Percentiles rank a stretch among this genome's conserved stretches.
Evolutionary conservation across 768 basidiomycete genomes (phyloP).

Genomic region (Leucocoprinus leucothites): DNA sequence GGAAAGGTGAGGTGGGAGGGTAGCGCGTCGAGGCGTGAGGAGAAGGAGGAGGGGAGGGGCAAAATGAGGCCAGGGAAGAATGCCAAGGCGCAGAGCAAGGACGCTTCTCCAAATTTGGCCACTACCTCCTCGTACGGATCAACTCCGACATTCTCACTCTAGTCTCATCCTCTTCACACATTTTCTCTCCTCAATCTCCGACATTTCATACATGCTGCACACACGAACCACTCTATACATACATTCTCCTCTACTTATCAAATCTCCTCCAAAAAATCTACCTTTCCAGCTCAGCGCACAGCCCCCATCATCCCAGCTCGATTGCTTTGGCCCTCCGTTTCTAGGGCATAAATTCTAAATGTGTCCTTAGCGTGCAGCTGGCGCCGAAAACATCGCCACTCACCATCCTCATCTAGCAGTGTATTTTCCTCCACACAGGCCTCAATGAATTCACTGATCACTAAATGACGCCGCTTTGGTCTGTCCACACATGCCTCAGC

Average conservation of each 20-base stretch:
- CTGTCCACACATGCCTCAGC: conserved; percentile 34
- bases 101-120: conserved; percentile 10
- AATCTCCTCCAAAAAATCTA: neutral
- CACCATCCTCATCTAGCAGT: conserved; percentile 82
- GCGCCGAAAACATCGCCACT: conserved; percentile 20
- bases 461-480: conserved; percentile 75
- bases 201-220: conserved; percentile 10
- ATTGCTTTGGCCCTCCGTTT: neutral
- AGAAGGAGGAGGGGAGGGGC: neutral
- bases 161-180: conserved; percentile 6
- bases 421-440: conserved; percentile 83
- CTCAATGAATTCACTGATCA: conserved; percentile 74
- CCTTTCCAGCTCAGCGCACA: neutral
- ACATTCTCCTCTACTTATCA: neutral
- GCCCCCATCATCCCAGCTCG: neutral
- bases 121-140: conserved; percentile 11
- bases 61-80: neutral
- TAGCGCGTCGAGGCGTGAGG: neutral
- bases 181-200: neutral
- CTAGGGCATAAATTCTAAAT: conserved; percentile 25
- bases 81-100: conserved; percentile 9
- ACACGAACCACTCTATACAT: conserved; percentile 8
- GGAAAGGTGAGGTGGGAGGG: conserved; percentile 15
- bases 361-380: neutral
- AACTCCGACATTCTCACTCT: conserved; percentile 13